Conservation (phyloP, 2,329 filamentous ascomycete genomes). For the Curvularia verruculosa region DNA sequence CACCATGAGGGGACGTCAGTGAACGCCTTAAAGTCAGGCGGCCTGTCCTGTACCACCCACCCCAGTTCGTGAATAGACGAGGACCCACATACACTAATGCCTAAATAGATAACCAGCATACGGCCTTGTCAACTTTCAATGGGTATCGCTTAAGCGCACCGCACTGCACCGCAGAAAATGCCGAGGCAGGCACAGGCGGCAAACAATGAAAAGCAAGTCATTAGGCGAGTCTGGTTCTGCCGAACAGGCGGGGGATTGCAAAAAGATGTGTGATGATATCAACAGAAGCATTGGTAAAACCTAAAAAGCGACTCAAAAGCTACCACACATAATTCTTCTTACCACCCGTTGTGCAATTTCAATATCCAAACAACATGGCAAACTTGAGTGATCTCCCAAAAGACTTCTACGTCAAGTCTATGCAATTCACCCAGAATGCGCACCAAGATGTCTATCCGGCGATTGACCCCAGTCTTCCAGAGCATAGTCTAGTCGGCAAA, state of each 20-base stretch:
- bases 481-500: conserved; percentile 44
- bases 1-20: neutral
- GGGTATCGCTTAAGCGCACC: neutral
- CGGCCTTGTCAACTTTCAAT: neutral
- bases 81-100: neutral
- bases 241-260: neutral
- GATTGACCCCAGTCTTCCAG: conserved; percentile 46
- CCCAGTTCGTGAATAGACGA: neutral
- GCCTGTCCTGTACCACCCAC: neutral
- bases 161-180: no score
- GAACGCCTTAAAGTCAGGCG: neutral
- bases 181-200: neutral
- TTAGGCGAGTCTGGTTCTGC: neutral
- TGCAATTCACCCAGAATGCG: conserved; percentile 18
- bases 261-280: neutral
- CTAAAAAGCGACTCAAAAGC: neutral
- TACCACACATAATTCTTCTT: neutral
- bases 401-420: conserved; percentile 19
- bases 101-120: neutral
- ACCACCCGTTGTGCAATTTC: neutral
- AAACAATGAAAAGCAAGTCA: neutral
- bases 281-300: neutral
- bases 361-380: conserved; percentile 5
- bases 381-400: conserved; percentile 20
- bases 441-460: conserved; percentile 50